Conservation (phyloP, 495 filamentous ascomycete genomes). For the Penicillium ucsense region DNA sequence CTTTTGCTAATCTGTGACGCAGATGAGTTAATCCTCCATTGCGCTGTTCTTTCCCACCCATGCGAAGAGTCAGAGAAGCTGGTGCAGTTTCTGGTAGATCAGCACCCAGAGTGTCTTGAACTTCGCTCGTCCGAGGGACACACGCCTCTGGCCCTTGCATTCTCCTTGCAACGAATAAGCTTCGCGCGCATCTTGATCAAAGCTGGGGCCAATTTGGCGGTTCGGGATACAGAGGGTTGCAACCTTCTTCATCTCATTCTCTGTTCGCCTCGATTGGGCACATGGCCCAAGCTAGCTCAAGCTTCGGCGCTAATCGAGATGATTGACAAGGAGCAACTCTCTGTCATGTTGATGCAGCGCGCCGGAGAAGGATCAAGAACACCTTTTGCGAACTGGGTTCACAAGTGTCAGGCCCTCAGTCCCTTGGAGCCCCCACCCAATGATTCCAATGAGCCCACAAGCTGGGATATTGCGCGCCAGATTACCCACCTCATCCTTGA, state of each 20-base stretch:
- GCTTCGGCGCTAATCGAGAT: slow-evolving; percentile 33
- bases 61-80: slow-evolving; percentile 37
- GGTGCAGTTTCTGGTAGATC: slow-evolving; percentile 50
- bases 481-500: slow-evolving; percentile 32
- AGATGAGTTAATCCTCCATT: slow-evolving; percentile 58
- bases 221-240: slow-evolving; percentile 39
- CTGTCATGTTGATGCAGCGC: slow-evolving; percentile 37
- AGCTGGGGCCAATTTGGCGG: slow-evolving; percentile 54
- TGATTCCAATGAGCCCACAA: background rate
- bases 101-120: slow-evolving; percentile 49
- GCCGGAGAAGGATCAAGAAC: slow-evolving; percentile 38
- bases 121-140: slow-evolving; percentile 41
- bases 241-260: slow-evolving; percentile 55
- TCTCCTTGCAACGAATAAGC: slow-evolving; percentile 36
- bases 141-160: slow-evolving; percentile 55
- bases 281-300: too few relatives aligned
- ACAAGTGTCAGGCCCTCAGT: background rate
- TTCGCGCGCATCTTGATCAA: slow-evolving; percentile 50
- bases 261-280: background rate
- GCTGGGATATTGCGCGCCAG: background rate
- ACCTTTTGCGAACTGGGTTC: slow-evolving; percentile 35
- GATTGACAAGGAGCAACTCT: slow-evolving; percentile 39
- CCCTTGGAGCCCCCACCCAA: background rate
- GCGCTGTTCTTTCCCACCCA: slow-evolving; percentile 42
- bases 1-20: background rate